Conservation (phyloP, 1,139 yeast genomes). For the Geotrichum candidum region DNA sequence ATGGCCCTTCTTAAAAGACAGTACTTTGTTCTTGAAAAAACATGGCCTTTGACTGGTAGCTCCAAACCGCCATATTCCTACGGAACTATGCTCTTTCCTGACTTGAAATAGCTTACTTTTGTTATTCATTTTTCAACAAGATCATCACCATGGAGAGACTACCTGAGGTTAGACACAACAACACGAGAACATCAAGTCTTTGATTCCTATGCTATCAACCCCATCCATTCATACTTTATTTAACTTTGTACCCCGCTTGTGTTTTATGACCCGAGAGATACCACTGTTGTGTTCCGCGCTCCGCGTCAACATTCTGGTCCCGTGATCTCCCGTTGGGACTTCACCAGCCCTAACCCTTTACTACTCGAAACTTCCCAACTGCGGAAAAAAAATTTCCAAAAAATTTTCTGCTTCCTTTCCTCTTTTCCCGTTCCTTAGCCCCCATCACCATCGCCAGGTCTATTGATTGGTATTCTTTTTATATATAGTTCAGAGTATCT, state of each 20-base stretch:
- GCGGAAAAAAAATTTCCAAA: not conserved
- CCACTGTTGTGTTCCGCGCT: too few species aligned
- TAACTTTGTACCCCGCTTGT: too few species aligned
- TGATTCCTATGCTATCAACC: too few species aligned
- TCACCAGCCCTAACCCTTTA: not conserved
- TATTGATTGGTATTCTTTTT: not conserved
- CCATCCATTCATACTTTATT: not conserved
- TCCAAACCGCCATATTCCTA: not conserved
- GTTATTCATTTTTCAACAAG: too few species aligned
- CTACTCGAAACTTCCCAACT: not conserved
- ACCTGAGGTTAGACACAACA: too few species aligned
- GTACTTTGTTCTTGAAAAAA: not conserved
- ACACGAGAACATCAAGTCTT: too few species aligned
- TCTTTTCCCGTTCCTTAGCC: constrained; percentile 3
- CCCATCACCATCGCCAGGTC: not conserved
- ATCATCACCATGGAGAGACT: too few species aligned
- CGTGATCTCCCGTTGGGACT: not conserved
- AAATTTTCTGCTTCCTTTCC: constrained; percentile 2
- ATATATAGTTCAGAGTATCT: not conserved
- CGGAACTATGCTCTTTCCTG: not conserved
- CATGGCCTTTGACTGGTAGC: not conserved
- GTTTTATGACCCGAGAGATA: too few species aligned
- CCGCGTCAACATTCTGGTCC: not conserved
- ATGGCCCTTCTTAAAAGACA: too few species aligned
- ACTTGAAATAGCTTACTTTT: not conserved